A percentile compares a stretch with the other conserved stretches of the same genome.
Evolutionary conservation across 495 filamentous ascomycete species (phyloP).

Genomic region (Hypomontagnella monticulosa): DNA sequence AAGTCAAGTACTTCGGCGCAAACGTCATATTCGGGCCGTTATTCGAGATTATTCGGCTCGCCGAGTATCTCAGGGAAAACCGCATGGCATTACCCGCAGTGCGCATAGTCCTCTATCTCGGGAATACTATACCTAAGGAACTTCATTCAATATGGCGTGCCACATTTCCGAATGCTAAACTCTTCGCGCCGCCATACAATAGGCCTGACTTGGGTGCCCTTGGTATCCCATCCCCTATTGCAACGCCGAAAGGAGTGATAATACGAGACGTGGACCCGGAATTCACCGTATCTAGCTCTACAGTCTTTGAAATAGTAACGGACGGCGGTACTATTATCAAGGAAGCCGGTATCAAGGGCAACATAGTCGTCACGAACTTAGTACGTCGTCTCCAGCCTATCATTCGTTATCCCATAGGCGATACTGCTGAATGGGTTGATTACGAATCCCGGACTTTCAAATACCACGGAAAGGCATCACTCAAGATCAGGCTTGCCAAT

Average conservation of each 20-base stretch:
- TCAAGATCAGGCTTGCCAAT: slow-evolving; percentile 5
- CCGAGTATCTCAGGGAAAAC: neutral
- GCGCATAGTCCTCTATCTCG: slow-evolving; percentile 3
- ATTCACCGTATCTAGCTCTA: slow-evolving; percentile 1
- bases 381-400: slow-evolving; percentile 18
- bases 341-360: slow-evolving; percentile 9
- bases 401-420: slow-evolving; percentile 15
- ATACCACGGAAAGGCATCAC: neutral
- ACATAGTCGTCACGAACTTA: slow-evolving; percentile 13
- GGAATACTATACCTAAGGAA: neutral
- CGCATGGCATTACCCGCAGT: neutral
- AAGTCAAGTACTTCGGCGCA: slow-evolving; percentile 1
- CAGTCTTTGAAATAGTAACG: slow-evolving; percentile 12
- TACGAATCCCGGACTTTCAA: slow-evolving; percentile 11
- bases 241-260: neutral
- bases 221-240: slow-evolving; percentile 2
- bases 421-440: slow-evolving; percentile 16
- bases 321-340: slow-evolving; percentile 13
- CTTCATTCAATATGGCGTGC: neutral
- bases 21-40: slow-evolving; percentile 5
- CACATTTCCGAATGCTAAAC: slow-evolving; percentile 11
- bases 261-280: slow-evolving; percentile 1
- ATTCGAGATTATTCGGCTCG: slow-evolving; percentile 1
- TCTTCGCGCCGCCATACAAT: slow-evolving; percentile 7
- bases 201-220: slow-evolving; percentile 7